phyloP scores from a whole-genome alignment of 2,329 filamentous ascomycete genomes.

The Venturiaceae sp. region DNA sequence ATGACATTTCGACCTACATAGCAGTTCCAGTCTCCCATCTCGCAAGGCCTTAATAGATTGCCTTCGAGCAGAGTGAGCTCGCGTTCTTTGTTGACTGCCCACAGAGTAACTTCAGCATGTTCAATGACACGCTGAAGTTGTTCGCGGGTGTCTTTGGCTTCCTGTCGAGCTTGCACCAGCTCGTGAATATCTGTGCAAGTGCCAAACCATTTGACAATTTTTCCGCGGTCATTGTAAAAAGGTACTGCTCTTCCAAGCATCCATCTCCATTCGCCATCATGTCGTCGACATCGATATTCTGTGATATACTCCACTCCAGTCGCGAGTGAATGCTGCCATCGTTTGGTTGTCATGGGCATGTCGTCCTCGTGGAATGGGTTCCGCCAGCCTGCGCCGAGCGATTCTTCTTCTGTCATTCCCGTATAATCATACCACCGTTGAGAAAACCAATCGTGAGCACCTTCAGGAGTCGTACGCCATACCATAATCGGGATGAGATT shows the following conservation, averaged over 20 bases:
- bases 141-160: constrained; percentile 56
- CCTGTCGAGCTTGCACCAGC: constrained; percentile 56
- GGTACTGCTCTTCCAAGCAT: constrained; percentile 66
- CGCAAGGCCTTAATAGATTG: constrained; percentile 35
- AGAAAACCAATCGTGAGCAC: constrained; percentile 63
- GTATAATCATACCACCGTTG: constrained; percentile 75
- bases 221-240: constrained; percentile 54
- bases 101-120: constrained; percentile 66
- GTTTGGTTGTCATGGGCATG: constrained; percentile 40
- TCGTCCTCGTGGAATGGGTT: constrained; percentile 63
- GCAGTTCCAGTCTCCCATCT: constrained; percentile 24
- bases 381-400: constrained; percentile 53
- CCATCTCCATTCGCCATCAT: constrained; percentile 66
- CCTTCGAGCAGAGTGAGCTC: constrained; percentile 63
- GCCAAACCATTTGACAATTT: constrained; percentile 71
- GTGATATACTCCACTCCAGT: constrained; percentile 61
- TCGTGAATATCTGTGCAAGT: constrained; percentile 76
- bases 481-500: constrained; percentile 52
- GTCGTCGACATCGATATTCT: constrained; percentile 60
- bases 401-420: constrained; percentile 52
- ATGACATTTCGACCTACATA: constrained; percentile 53
- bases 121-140: constrained; percentile 65
- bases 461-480: constrained; percentile 62
- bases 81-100: constrained; percentile 55
- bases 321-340: constrained; percentile 52